phyloP scores from a whole-genome alignment of 2,329 filamentous ascomycete species.

The Mycosphaerelloides madeirae region DNA sequence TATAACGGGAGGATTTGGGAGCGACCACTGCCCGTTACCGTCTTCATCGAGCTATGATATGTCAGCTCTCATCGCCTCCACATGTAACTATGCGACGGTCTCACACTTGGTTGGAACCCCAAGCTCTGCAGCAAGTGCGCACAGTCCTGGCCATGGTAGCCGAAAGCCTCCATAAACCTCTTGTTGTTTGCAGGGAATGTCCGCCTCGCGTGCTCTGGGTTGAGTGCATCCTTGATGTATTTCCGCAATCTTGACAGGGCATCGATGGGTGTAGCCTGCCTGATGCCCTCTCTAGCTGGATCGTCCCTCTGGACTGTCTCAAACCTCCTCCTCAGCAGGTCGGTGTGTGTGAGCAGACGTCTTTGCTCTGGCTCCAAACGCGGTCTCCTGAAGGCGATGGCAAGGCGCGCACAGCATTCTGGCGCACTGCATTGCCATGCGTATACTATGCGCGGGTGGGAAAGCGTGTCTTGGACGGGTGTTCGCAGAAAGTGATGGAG shows the following conservation, averaged over 20 bases:
- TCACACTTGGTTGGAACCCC: slow-evolving; percentile 47
- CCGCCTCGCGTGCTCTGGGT: slow-evolving; percentile 46
- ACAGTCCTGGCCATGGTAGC: slow-evolving; percentile 49
- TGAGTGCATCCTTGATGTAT: slow-evolving; percentile 58
- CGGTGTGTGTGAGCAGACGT: slow-evolving; percentile 50
- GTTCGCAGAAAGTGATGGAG: slow-evolving; percentile 55
- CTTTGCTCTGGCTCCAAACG: slow-evolving; percentile 48
- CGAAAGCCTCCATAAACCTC: slow-evolving; percentile 60
- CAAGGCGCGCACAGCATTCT: slow-evolving; percentile 52
- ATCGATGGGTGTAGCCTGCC: slow-evolving; percentile 49
- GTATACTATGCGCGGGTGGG: slow-evolving; percentile 33
- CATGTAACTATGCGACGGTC: slow-evolving; percentile 1
- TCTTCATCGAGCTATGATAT: slow-evolving; percentile 9
- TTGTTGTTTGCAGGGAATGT: slow-evolving; percentile 58
- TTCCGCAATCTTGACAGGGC: slow-evolving; percentile 53
- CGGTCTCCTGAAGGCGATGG: slow-evolving; percentile 50
- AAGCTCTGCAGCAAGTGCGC: slow-evolving; percentile 53
- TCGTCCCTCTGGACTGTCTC: slow-evolving; percentile 48
- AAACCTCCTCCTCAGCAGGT: slow-evolving; percentile 50
- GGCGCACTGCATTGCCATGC: slow-evolving; percentile 56
- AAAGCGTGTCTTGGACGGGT: slow-evolving; percentile 9
- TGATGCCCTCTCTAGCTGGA: slow-evolving; percentile 52
- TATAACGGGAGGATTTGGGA: slow-evolving; percentile 25
- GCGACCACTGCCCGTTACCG: slow-evolving; percentile 21
- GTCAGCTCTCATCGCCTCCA: background rate